Percentiles rank a stretch among this genome's conserved stretches.
Evolutionary conservation across 306 rosid species (phyloP).

Genomic region (Begonia masoniana): DNA sequence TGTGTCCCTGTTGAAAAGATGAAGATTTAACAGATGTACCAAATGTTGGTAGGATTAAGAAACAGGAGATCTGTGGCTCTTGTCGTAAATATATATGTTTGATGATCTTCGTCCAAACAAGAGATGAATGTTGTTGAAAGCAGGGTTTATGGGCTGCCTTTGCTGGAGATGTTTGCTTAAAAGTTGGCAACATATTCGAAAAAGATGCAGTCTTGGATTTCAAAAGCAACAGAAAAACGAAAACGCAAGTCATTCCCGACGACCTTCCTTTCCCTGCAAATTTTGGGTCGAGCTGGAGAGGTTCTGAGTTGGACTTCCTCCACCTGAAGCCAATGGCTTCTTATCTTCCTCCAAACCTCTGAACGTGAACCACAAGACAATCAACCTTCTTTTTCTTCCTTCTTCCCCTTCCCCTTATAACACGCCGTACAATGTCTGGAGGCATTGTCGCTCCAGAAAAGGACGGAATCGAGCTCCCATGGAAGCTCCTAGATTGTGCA

Average conservation of each 20-base stretch:
- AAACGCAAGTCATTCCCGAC: conserved; percentile 11
- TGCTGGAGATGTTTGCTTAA: not conserved
- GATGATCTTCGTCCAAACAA: too few species aligned
- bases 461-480: conserved; percentile 6
- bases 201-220: not conserved
- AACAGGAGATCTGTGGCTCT: too few species aligned
- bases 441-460: conserved; percentile 1
- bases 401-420: conserved; percentile 4
- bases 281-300: conserved; percentile 18
- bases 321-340: conserved; percentile 40
- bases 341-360: conserved; percentile 17
- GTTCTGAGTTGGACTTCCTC: conserved; percentile 28
- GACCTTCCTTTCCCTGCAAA: conserved; percentile 1
- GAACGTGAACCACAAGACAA: conserved; percentile 59
- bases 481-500: conserved; percentile 34
- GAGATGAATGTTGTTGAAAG: too few species aligned
- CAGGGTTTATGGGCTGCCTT: too few species aligned
- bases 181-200: not conserved
- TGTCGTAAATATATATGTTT: too few species aligned
- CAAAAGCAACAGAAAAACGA: conserved; percentile 1
- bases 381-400: conserved; percentile 18
- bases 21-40: too few species aligned
- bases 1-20: too few species aligned
- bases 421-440: conserved; percentile 3
- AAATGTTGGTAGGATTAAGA: too few species aligned